Base-by-base conservation (phyloP, 164 flowering plant species). In the Nelumbo lutea region DNA sequence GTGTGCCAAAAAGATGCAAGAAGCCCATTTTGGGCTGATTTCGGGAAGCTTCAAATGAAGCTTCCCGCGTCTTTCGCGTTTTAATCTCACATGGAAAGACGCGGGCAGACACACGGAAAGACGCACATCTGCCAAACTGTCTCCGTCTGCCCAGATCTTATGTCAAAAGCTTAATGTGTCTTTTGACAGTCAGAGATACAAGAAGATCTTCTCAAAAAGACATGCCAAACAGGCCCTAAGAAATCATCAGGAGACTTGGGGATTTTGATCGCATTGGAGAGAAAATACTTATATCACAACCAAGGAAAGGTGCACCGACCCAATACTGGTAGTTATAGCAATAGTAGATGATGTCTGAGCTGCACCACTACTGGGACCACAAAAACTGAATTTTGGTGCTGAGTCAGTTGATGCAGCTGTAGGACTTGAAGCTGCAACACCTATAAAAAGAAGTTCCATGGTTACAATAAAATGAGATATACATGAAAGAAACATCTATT, bases 251-350 rank as follows among this genome's bases (percentile, higher is more conserved):
- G 39, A 59, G 43, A 38, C 10, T 42, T 42, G 11, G 9, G 47
- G 15, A 40, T 14, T 4, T 27, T 27, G 27, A 38, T 9, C 57
- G n/a, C 10, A 44, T 48, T 44, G 56, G 2, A 47, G 38, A 60
- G 7, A 4, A 1, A 62, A n/a, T 64, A 42, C 5, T 58, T 48
- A 7, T 53, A 60, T 43, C 27, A 44, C 38, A 43, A 38, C 27
- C 53, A 50, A 61, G 61, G 11, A 1, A 55, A 51, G 62, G 74
- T 14, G 65, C 59, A 80, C 93, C 39, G 39, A 91, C 98, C 98
- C 90, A 78, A 88, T 79, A 78, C 84, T 86, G 40, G 87, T 79
- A 70, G 93, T 84, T 51, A 82, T 81, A 78, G 67, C 78, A 70
- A 85, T 75, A n/a, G 90, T 64, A 50, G 86, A 77, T 57, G 91